Evolutionary conservation across 805 yeast genomes (phyloP).

Genomic region (Ogataea zsoltii): DNA sequence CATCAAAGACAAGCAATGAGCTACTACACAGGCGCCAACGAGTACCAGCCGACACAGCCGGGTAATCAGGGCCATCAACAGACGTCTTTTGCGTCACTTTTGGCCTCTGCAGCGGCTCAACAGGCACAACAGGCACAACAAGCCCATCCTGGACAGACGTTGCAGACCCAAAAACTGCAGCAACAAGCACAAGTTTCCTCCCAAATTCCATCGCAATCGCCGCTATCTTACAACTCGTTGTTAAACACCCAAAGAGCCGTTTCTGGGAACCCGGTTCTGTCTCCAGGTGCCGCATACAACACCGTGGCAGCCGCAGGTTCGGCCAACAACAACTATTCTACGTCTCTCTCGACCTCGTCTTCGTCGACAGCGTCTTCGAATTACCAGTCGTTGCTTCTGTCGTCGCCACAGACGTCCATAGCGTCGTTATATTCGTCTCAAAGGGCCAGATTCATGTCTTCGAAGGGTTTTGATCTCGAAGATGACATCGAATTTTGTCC

Average conservation of each 20-base stretch:
- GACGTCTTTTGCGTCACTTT: slow-evolving; percentile 21
- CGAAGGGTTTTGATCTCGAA: slow-evolving; percentile 61
- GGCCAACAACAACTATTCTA: slow-evolving; percentile 8
- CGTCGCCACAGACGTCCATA: slow-evolving; percentile 30
- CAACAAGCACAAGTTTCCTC: slow-evolving; percentile 10
- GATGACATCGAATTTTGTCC: slow-evolving; percentile 70
- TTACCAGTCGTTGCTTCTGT: slow-evolving; percentile 27
- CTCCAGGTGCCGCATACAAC: slow-evolving; percentile 22
- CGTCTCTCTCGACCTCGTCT: slow-evolving; percentile 15
- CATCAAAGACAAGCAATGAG: neutral
- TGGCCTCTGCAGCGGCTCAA: slow-evolving; percentile 23
- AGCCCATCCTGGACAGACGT: neutral
- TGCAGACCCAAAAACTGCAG: slow-evolving; percentile 1
- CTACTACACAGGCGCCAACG: slow-evolving; percentile 3
- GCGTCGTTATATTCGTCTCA: slow-evolving; percentile 28
- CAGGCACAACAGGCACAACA: slow-evolving; percentile 11
- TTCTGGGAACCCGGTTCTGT: slow-evolving; percentile 7
- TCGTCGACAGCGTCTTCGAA: slow-evolving; percentile 24
- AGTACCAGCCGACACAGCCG: neutral
- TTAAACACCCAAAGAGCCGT: slow-evolving; percentile 11
- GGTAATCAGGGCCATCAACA: slow-evolving; percentile 13
- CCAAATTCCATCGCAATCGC: slow-evolving; percentile 12
- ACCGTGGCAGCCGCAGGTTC: slow-evolving; percentile 6
- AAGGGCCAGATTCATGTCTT: slow-evolving; percentile 55
- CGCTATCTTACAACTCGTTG: slow-evolving; percentile 16